phyloP scores from a whole-genome alignment of 257 asterid species.

The Mitragyna speciosa region DNA sequence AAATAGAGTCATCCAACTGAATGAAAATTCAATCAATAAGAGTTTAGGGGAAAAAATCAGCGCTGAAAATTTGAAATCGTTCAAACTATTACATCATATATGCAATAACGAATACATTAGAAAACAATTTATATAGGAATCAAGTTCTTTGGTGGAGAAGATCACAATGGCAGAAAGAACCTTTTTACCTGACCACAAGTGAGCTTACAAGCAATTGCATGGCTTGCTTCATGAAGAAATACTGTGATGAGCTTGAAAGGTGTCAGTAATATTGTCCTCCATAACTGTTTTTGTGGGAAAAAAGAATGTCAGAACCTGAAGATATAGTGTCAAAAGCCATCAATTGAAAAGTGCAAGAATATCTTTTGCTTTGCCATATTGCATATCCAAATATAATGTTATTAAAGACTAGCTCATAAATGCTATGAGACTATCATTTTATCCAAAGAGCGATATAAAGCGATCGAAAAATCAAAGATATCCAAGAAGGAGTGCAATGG shows the following conservation, averaged over 20 bases:
- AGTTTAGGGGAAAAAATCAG: not conserved
- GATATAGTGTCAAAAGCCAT: not conserved
- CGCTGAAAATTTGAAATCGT: not conserved
- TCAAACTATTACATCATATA: not conserved
- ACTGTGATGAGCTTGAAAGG: constrained; percentile 98
- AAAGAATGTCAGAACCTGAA: constrained; percentile 6
- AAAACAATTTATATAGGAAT: not conserved
- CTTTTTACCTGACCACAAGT: constrained; percentile 85
- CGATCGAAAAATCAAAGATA: too few species aligned
- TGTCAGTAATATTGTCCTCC: constrained; percentile 89
- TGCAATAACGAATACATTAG: not conserved
- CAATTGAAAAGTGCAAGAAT: not conserved
- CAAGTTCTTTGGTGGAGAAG: not conserved
- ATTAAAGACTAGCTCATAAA: too few species aligned
- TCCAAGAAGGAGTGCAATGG: too few species aligned
- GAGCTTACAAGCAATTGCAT: constrained; percentile 94
- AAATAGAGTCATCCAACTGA: not conserved
- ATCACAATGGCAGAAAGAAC: constrained; percentile 11
- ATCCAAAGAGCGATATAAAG: too few species aligned
- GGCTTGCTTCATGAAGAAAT: constrained; percentile 98
- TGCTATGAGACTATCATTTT: not conserved
- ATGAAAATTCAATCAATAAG: not conserved
- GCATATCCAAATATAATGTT: not conserved
- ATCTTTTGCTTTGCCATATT: not conserved
- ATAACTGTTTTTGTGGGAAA: constrained; percentile 53